Conservation (phyloP, 129 eudicot genomes). For the Artemisia argyi region DNA sequence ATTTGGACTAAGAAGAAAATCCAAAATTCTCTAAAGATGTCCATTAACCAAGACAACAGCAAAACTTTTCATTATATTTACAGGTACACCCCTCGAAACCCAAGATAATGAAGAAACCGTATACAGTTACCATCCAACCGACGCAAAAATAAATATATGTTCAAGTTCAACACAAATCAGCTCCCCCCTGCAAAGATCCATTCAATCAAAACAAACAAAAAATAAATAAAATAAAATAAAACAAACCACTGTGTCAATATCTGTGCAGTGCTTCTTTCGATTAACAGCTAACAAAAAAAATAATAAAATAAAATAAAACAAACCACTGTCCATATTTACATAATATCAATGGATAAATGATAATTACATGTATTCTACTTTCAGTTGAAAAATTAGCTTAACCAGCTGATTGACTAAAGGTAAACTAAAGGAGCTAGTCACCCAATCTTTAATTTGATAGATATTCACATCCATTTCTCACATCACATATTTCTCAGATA, state of each 20-base stretch:
- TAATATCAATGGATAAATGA: no score
- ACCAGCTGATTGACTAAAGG: neutral
- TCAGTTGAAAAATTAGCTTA: neutral
- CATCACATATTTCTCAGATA: no score
- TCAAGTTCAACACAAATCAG: constrained; percentile 31
- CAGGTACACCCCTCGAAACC: constrained; percentile 39
- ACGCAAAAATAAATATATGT: constrained; percentile 23
- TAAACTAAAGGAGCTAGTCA: no score
- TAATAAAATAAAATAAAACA: no score
- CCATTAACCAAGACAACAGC: constrained; percentile 19
- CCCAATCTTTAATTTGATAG: no score
- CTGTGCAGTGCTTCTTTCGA: neutral
- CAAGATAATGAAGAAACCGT: constrained; percentile 15
- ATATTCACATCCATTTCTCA: no score
- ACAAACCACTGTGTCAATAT: no score
- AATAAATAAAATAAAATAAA: no score
- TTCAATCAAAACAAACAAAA: constrained; percentile 25
- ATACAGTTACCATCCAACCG: constrained; percentile 17
- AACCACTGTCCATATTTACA: neutral
- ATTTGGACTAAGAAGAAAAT: neutral
- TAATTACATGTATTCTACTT: neutral
- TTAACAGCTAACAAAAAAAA: neutral
- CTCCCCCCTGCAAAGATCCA: constrained; percentile 56
- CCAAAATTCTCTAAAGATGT: constrained; percentile 8
- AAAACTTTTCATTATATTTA: constrained; percentile 40